Conservation (phyloP, 2,329 filamentous ascomycete genomes). For the Aspergillus caelatus region DNA sequence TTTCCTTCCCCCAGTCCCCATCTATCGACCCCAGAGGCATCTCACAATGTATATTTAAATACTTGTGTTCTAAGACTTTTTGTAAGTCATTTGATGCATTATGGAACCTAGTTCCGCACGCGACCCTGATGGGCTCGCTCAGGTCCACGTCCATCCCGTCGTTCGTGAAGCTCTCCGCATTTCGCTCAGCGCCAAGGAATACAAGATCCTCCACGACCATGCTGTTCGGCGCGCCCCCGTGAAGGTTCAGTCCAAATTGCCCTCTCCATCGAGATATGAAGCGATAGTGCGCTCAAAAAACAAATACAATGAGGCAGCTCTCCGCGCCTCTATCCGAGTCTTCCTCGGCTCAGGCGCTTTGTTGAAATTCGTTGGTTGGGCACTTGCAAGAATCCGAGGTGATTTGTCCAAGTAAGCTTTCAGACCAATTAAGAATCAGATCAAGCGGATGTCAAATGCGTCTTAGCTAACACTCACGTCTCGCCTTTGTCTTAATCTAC, state of each 20-base stretch:
- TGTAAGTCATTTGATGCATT: slow-evolving; percentile 10
- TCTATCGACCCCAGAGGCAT: slow-evolving; percentile 1
- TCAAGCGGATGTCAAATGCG: not conserved
- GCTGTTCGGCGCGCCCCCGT: slow-evolving; percentile 70
- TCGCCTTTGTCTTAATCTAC: not conserved
- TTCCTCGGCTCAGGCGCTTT: slow-evolving; percentile 66
- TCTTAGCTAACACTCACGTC: not conserved
- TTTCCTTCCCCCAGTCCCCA: not conserved
- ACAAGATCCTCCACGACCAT: slow-evolving; percentile 80
- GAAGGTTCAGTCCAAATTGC: slow-evolving; percentile 58
- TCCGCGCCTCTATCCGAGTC: slow-evolving; percentile 71
- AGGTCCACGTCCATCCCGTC: slow-evolving; percentile 69
- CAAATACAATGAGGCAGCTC: slow-evolving; percentile 70
- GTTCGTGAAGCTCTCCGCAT: slow-evolving; percentile 85
- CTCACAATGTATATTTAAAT: slow-evolving; percentile 7
- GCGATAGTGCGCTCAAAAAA: slow-evolving; percentile 56
- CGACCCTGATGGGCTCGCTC: slow-evolving; percentile 49
- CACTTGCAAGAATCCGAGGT: slow-evolving; percentile 38
- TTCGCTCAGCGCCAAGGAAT: slow-evolving; percentile 80
- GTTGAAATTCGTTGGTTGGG: slow-evolving; percentile 64
- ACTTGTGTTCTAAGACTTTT: not conserved
- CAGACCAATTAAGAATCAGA: not conserved
- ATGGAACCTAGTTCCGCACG: slow-evolving; percentile 28
- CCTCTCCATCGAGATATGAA: slow-evolving; percentile 55
- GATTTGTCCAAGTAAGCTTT: slow-evolving; percentile 26